Base-by-base conservation (phyloP, 768 basidiomycete species). In the Tylopilus rubrobrunneus region DNA sequence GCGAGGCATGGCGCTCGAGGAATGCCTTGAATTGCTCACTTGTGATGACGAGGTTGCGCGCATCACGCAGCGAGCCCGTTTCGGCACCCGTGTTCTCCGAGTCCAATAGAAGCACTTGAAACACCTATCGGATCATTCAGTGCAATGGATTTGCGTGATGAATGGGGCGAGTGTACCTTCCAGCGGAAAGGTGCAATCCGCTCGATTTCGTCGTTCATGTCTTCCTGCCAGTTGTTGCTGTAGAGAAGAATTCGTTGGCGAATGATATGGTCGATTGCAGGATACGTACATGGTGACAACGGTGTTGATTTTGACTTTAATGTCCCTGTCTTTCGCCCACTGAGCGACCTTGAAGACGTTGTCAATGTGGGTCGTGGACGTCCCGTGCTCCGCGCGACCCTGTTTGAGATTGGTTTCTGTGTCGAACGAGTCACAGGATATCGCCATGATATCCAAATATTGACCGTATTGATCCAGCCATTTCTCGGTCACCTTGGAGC, bases 351-450 rank as follows among this genome's bases (percentile, higher is more conserved):
- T 64, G 56, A 72, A 68, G 1, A 75, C 74, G 0, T 60, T 65
- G 21, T 27, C 37, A 7, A 75, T 64, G 37, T 75, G 75, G 4
- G 66, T 63, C 15, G 61, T 62, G 2, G 65, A 21, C 0, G 59
- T 65, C 10, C 64, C 69, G 19, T 74, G 61, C 45, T 74, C 74
- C 7, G 67, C 56, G 12, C 70, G 47, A 49, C 74, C 69, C 44
- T 72, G 63, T 21, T 56, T 66, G 34, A 69, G 19, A 48, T 75
- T 76, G 8, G 69, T 69, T 36, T 74, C 73, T 0, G 40, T 15
- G 45, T 72, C 70, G 37, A 76, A 76, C 12, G 68, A 68, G 39
- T 76, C 74, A 39, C 75, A 76, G 1, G 74, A 75, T 3, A 76
- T 72, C 0, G 74, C 74, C 67, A 76, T 75, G 29, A 75, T 63